Evolutionary conservation across 768 basidiomycete species (phyloP).

Genomic region (Naganishia randhawae): DNA sequence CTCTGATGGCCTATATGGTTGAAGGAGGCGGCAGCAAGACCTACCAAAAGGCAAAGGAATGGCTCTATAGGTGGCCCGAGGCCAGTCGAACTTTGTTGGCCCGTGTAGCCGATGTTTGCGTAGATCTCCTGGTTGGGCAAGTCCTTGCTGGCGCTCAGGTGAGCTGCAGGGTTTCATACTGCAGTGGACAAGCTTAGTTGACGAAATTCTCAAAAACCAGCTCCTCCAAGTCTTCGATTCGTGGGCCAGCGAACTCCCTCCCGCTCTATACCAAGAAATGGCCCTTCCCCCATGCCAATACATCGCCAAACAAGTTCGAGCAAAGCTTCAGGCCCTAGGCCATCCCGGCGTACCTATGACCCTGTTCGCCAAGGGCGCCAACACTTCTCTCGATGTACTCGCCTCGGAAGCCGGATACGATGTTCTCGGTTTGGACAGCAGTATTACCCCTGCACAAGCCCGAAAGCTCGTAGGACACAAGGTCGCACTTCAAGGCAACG

Average conservation of each 20-base stretch:
- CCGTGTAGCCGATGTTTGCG: slow-evolving; percentile 81
- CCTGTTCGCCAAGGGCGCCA: slow-evolving; percentile 92
- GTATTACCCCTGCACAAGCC: slow-evolving; percentile 70
- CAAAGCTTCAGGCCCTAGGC: slow-evolving; percentile 57
- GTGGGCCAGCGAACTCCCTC: slow-evolving; percentile 87
- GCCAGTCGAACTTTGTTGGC: slow-evolving; percentile 72
- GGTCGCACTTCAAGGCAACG: slow-evolving; percentile 69
- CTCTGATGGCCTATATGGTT: slow-evolving; percentile 95
- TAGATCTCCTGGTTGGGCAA: slow-evolving; percentile 86
- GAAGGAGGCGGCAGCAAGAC: slow-evolving; percentile 93
- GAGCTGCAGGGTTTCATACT: slow-evolving; percentile 33
- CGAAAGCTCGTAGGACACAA: slow-evolving; percentile 58
- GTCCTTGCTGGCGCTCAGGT: slow-evolving; percentile 95
- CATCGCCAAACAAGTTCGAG: slow-evolving; percentile 68
- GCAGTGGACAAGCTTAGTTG: neutral
- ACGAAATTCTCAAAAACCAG: slow-evolving; percentile 52
- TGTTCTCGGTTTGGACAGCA: slow-evolving; percentile 88
- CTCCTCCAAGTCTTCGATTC: slow-evolving; percentile 96
- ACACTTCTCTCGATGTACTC: slow-evolving; percentile 63
- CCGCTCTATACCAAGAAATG: slow-evolving; percentile 76
- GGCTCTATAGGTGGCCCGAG: slow-evolving; percentile 86
- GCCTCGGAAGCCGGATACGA: slow-evolving; percentile 68
- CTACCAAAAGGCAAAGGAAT: slow-evolving; percentile 83
- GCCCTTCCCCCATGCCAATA: slow-evolving; percentile 72
- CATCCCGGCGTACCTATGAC: slow-evolving; percentile 72